Conservation (phyloP, 192 early-diverging fungal species). For the Coemansia sp. region DNA sequence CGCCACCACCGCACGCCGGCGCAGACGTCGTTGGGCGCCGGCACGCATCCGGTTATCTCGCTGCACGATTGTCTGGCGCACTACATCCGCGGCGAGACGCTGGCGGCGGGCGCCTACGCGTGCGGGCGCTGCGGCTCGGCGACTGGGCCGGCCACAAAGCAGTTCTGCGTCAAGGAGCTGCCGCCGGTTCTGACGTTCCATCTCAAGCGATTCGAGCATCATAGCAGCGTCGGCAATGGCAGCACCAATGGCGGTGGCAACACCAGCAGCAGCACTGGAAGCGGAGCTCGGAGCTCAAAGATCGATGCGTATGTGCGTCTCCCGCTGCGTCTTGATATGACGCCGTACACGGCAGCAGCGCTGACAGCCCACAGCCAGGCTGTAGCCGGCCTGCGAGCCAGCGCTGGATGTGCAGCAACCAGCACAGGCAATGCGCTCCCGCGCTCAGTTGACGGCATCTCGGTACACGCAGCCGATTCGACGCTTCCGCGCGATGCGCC, state of each 20-base stretch:
- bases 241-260: conserved; percentile 59
- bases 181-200: conserved; percentile 91
- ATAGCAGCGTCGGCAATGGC: conserved; percentile 1
- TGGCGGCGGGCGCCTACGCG: conserved; percentile 67
- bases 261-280: background rate
- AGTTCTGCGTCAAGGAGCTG: conserved; percentile 79
- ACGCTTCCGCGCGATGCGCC: conserved; percentile 21
- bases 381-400: conserved; percentile 31
- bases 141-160: conserved; percentile 77
- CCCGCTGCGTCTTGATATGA: conserved; percentile 87
- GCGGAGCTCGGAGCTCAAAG: conserved; percentile 56
- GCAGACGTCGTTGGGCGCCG: conserved; percentile 23
- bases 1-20: conserved; percentile 7
- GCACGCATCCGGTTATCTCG: conserved; percentile 28
- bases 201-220: conserved; percentile 92
- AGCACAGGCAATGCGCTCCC: conserved; percentile 50
- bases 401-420: conserved; percentile 26
- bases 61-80: conserved; percentile 57
- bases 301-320: conserved; percentile 87
- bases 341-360: conserved; percentile 77
- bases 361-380: conserved; percentile 50
- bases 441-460: conserved; percentile 19
- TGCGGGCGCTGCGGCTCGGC: conserved; percentile 69
- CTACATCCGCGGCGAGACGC: conserved; percentile 80
- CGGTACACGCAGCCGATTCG: conserved; percentile 6